Evolutionary conservation across 139 green algal genomes (phyloP).

Genomic region (Zygnema cylindricum): DNA sequence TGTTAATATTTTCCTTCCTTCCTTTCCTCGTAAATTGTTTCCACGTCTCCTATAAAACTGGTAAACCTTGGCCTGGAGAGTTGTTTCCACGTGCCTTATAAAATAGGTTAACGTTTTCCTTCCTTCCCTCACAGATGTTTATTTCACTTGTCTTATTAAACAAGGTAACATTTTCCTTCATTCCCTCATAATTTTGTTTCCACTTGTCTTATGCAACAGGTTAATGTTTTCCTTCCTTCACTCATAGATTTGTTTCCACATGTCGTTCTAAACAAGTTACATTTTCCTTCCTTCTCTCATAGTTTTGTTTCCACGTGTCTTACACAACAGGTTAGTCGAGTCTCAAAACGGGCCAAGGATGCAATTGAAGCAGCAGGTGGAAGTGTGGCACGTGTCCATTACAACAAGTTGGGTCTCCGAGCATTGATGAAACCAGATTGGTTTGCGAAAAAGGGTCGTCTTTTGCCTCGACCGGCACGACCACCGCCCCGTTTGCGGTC

Average conservation of each 20-base stretch:
- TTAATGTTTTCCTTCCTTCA: background rate
- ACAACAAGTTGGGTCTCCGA: conserved; percentile 85
- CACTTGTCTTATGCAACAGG: background rate
- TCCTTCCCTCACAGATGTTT: too few relatives aligned
- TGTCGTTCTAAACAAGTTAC: background rate
- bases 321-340: conserved; percentile 76
- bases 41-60: background rate
- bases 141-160: background rate
- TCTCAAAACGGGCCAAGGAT: conserved; percentile 63
- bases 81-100: too few relatives aligned
- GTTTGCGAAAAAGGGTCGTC: conserved; percentile 75
- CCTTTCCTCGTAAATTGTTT: background rate
- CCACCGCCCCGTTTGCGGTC: conserved; percentile 67
- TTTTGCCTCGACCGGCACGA: conserved; percentile 77
- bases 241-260: background rate
- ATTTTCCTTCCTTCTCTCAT: background rate
- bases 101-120: too few relatives aligned
- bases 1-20: background rate
- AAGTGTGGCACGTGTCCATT: conserved; percentile 88
- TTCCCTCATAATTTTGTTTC: background rate
- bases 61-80: too few relatives aligned
- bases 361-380: conserved; percentile 79
- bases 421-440: conserved; percentile 81
- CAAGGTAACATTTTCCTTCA: background rate
- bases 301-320: too few relatives aligned